phyloP scores from a whole-genome alignment of 257 asterid genomes.

The Gentiana dahurica region DNA sequence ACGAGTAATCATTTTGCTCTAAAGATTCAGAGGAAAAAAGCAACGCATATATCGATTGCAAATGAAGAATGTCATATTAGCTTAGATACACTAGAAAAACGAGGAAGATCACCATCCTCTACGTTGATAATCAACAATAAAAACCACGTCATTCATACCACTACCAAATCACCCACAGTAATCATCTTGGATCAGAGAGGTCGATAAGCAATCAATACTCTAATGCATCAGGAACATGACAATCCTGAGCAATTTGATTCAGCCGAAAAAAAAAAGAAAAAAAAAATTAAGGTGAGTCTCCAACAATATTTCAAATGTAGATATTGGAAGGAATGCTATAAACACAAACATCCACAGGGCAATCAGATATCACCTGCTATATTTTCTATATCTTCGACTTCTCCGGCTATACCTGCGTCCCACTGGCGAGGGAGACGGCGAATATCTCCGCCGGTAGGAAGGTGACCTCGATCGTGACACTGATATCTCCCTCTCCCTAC shows the following conservation, averaged over 20 bases:
- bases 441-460: constrained; percentile 58
- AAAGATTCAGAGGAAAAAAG: neutral
- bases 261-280: neutral
- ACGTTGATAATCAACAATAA: neutral
- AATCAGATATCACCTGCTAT: constrained; percentile 95
- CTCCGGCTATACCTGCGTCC: constrained; percentile 58
- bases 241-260: constrained; percentile 19
- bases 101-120: neutral
- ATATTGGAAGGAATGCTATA: neutral
- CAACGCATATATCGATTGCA: neutral
- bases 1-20: constrained; percentile 1
- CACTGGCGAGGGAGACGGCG: constrained; percentile 89
- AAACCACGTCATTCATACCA: constrained; percentile 2
- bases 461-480: constrained; percentile 57
- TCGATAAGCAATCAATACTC: constrained; percentile 9
- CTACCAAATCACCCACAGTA: constrained; percentile 17
- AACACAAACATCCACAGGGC: constrained; percentile 13
- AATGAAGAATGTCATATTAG: no score
- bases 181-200: constrained; percentile 9
- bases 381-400: constrained; percentile 74
- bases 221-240: constrained; percentile 20
- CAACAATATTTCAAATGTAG: neutral
- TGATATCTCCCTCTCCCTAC: neutral
- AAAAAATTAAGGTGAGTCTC: constrained; percentile 18
- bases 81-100: neutral